These are phyloP conservation scores for Yamadazyma kitorensis DNA, from an alignment of 805 yeast species.

Conservation along the genomic window DNA sequence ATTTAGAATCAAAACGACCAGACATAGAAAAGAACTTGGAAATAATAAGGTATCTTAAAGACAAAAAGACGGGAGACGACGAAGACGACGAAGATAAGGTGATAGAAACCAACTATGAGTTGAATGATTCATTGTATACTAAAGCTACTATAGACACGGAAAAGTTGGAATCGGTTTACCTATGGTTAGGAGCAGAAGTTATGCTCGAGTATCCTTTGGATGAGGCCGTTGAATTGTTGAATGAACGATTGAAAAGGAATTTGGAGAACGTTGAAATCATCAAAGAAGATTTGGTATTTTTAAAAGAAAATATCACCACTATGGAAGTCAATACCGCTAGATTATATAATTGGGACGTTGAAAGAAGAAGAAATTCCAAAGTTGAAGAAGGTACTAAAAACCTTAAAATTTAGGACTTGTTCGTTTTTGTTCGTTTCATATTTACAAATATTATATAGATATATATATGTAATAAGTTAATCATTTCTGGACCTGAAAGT, in stretches of 20 bases:
- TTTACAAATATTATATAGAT: background rate
- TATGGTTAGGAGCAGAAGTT: constrained; percentile 98
- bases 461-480: constrained; percentile 26
- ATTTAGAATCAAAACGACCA: constrained; percentile 74
- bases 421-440: too few relatives aligned
- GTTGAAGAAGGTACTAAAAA: constrained; percentile 16
- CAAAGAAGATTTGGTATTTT: constrained; percentile 79
- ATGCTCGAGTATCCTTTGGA: constrained; percentile 92
- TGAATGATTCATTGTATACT: constrained; percentile 90
- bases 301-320: constrained; percentile 88
- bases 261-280: constrained; percentile 56
- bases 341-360: constrained; percentile 84
- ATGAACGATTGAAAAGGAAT: constrained; percentile 61
- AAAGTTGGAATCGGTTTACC: constrained; percentile 56
- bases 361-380: constrained; percentile 49
- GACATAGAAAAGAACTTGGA: constrained; percentile 85
- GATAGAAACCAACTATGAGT: constrained; percentile 77
- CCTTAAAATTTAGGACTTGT: constrained; percentile 8
- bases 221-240: constrained; percentile 76
- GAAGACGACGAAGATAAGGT: constrained; percentile 22
- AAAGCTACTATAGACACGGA: constrained; percentile 68
- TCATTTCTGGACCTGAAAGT: constrained; percentile 35
- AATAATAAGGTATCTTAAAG: constrained; percentile 59
- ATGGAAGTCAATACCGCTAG: constrained; percentile 98
- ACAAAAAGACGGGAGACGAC: constrained; percentile 36